Evolutionary conservation across 371 early-diverging fungal genomes (phyloP).

Genomic region (Mortierella sp.): DNA sequence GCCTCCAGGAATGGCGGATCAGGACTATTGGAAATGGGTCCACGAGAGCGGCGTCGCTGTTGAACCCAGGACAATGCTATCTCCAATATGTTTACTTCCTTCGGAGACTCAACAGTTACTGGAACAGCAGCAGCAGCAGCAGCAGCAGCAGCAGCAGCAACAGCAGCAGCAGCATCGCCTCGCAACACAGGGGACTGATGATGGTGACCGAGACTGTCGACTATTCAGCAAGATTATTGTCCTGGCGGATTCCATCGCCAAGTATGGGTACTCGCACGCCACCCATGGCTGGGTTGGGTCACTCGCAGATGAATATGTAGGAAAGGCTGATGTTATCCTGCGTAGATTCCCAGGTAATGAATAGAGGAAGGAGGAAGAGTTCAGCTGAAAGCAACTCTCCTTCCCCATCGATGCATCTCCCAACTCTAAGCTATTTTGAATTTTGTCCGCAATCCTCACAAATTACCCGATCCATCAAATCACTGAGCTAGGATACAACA

Average conservation of each 20-base stretch:
- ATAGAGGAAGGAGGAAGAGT: too few species aligned
- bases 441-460: too few species aligned
- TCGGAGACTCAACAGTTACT: neutral
- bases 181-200: neutral
- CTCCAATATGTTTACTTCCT: constrained; percentile 27
- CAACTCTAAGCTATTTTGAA: too few species aligned
- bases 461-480: too few species aligned
- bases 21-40: too few species aligned
- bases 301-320: constrained; percentile 44
- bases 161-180: constrained; percentile 4
- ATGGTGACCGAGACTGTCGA: constrained; percentile 30
- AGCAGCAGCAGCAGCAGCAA: constrained; percentile 5
- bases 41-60: constrained; percentile 9
- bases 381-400: too few species aligned
- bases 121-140: constrained; percentile 8
- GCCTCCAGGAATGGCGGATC: too few species aligned
- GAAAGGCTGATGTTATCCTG: constrained; percentile 43
- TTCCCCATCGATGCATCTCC: too few species aligned
- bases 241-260: constrained; percentile 47
- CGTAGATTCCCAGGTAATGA: constrained; percentile 48
- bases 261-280: constrained; percentile 45
- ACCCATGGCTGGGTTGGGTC: constrained; percentile 47
- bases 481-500: constrained; percentile 32
- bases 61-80: constrained; percentile 26
- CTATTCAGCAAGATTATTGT: constrained; percentile 47